Percentiles rank a stretch among this genome's conserved stretches.
These are phyloP conservation scores for Penicillium expansum DNA, from an alignment of 2,329 filamentous ascomycete genomes.

Conservation along the genomic window DNA sequence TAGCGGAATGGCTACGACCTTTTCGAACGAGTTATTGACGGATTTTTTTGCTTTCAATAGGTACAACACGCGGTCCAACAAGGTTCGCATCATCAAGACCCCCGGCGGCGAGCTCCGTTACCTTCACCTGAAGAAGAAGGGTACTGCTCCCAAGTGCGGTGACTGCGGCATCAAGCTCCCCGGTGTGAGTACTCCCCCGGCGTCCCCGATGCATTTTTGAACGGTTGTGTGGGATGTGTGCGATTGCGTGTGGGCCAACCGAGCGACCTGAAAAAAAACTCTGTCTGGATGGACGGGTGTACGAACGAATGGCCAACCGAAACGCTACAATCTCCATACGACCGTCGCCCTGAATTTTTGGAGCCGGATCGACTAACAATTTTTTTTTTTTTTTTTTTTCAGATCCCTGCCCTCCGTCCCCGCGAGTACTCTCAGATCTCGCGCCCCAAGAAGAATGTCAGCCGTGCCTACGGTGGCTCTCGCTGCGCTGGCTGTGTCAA, in stretches of 20 bases:
- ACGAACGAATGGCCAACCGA: constrained; percentile 16
- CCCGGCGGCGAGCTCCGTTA: constrained; percentile 93
- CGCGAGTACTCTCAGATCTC: constrained; percentile 97
- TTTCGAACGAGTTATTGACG: constrained; percentile 33
- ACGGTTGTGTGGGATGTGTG: constrained; percentile 16
- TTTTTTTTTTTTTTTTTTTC: constrained; percentile 7
- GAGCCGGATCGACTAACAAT: constrained; percentile 15
- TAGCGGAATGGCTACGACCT: constrained; percentile 2
- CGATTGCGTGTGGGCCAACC: constrained; percentile 15
- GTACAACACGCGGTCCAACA: constrained; percentile 99
- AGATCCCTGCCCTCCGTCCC: constrained; percentile 95
- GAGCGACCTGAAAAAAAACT: constrained; percentile 14
- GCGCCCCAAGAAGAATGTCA: constrained; percentile 98
- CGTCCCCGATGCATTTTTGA: constrained; percentile 12
- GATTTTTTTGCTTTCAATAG: constrained; percentile 47
- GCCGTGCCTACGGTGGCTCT: constrained; percentile 96
- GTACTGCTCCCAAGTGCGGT: constrained; percentile 97
- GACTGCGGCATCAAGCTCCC: constrained; percentile 97
- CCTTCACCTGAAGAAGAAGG: constrained; percentile 99
- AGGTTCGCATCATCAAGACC: constrained; percentile 92
- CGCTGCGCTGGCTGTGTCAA: constrained; percentile 98
- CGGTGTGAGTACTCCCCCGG: constrained; percentile 71
- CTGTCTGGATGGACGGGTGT: constrained; percentile 8
- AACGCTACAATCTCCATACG: constrained; percentile 7
- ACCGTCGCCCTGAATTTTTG: constrained; percentile 4